phyloP scores from a whole-genome alignment of 306 rosid species.

The Rosa chinensis region DNA sequence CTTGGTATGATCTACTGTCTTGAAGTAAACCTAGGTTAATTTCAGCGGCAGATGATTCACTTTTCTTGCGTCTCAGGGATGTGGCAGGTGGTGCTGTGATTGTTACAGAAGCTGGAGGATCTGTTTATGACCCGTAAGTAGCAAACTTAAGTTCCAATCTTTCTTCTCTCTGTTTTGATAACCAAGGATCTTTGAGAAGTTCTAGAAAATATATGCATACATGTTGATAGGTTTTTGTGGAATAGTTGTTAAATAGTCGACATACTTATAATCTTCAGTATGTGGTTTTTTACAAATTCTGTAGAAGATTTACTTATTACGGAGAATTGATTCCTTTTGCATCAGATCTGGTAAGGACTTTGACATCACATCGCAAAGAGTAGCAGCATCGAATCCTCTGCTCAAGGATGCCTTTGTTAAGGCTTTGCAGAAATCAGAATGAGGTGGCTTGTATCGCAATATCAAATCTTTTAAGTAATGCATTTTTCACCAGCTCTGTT shows the following conservation, averaged over 20 bases:
- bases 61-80: constrained; percentile 59
- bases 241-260: constrained; percentile 20
- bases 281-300: constrained; percentile 6
- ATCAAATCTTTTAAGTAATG: constrained; percentile 12
- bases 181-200: constrained; percentile 12
- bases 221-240: not conserved
- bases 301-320: not conserved
- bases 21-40: not conserved
- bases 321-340: constrained; percentile 34
- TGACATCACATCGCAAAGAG: constrained; percentile 76
- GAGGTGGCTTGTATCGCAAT: constrained; percentile 33
- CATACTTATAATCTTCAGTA: constrained; percentile 25
- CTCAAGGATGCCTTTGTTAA: constrained; percentile 75
- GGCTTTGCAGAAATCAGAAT: constrained; percentile 50
- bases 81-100: constrained; percentile 98
- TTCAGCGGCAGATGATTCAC: not conserved
- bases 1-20: constrained; percentile 60
- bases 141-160: constrained; percentile 19
- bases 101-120: constrained; percentile 95
- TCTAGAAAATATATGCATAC: constrained; percentile 32
- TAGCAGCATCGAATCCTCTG: constrained; percentile 84
- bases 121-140: constrained; percentile 93
- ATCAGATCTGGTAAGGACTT: constrained; percentile 89
- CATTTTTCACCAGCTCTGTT: not conserved
- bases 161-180: constrained; percentile 15